Percentiles rank a stretch among this genome's conserved stretches.
Conservation (phyloP, 148 eudicot species). For the Rhododendron ovatum region DNA sequence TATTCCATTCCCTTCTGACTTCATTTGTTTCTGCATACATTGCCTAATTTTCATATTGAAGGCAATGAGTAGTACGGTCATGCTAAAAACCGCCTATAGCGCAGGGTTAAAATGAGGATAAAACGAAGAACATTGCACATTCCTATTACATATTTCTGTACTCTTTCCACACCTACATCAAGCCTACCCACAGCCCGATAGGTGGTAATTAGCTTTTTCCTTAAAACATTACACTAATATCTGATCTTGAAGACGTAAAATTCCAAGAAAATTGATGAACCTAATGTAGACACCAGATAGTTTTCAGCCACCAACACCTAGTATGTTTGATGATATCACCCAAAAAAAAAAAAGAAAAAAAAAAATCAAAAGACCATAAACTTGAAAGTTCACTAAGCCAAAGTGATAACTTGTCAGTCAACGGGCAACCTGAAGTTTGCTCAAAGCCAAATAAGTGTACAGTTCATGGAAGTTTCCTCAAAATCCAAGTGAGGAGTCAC, state of each 20-base stretch:
- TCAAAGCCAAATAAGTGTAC: background rate
- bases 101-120: background rate
- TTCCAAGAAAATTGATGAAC: background rate
- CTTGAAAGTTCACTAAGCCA: background rate
- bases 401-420: background rate
- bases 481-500: slow-evolving; percentile 12
- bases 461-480: background rate
- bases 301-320: background rate
- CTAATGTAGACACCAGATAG: background rate
- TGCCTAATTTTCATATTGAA: background rate
- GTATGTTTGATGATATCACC: background rate
- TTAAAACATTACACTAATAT: background rate
- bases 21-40: background rate
- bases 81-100: background rate
- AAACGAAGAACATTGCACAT: background rate
- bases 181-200: background rate
- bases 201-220: background rate
- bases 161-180: background rate
- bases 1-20: background rate
- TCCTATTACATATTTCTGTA: background rate
- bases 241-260: background rate
- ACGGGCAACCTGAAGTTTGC: background rate
- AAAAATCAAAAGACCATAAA: background rate
- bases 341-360: background rate
- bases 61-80: background rate